Conservation (phyloP, 345 rosid genomes). For the Eucalyptus sp. region DNA sequence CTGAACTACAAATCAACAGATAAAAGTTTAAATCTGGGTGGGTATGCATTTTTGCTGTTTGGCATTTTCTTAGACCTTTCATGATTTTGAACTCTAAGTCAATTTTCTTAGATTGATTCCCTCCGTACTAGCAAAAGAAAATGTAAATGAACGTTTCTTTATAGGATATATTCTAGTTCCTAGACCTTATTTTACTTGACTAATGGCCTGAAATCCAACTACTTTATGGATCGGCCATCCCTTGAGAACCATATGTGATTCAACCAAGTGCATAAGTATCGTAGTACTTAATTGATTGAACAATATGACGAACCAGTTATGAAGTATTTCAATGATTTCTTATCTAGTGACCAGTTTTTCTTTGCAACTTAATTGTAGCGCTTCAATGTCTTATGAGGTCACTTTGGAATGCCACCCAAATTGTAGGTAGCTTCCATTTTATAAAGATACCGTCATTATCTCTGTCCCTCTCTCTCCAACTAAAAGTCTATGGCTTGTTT, state of each 20-base stretch:
- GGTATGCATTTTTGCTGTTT: background rate
- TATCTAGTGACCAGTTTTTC: rapidly evolving
- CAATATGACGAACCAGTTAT: rapidly evolving
- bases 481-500: background rate
- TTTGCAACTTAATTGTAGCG: rapidly evolving
- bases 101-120: background rate
- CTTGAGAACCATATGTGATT: rapidly evolving
- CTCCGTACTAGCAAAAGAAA: background rate
- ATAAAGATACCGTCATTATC: rapidly evolving
- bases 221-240: rapidly evolving
- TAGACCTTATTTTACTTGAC: background rate
- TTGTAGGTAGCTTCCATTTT: background rate
- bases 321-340: rapidly evolving
- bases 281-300: background rate
- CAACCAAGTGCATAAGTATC: rapidly evolving
- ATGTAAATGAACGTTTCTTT: background rate
- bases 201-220: rapidly evolving
- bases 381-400: background rate
- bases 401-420: background rate
- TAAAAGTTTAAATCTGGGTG: background rate
- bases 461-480: rapidly evolving
- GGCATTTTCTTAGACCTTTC: rapidly evolving
- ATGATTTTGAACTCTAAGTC: background rate
- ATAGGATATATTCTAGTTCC: background rate
- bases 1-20: background rate